phyloP scores from a whole-genome alignment of 345 rosid genomes.

The Sisymbrium altissimum region DNA sequence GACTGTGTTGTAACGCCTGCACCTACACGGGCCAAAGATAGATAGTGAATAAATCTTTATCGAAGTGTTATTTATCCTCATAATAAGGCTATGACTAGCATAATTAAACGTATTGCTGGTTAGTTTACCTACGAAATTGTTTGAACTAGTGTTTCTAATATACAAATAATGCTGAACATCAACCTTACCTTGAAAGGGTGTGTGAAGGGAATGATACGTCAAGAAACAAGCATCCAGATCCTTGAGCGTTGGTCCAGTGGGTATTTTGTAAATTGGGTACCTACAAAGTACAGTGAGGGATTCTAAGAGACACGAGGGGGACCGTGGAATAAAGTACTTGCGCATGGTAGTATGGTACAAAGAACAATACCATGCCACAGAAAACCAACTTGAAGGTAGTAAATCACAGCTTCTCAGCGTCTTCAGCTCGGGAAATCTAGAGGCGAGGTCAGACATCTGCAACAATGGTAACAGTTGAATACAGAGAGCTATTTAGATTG shows the following conservation, averaged over 20 bases:
- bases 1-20: conserved; percentile 16
- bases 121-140: neutral
- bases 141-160: neutral
- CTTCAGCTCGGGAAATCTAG: conserved; percentile 58
- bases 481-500: neutral
- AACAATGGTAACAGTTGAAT: conserved; percentile 8
- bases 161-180: neutral
- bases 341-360: neutral
- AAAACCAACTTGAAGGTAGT: conserved; percentile 76
- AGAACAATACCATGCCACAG: conserved; percentile 78
- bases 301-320: neutral
- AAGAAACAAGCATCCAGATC: conserved; percentile 94
- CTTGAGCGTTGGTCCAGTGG: conserved; percentile 80
- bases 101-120: neutral
- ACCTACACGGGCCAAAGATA: conserved; percentile 30
- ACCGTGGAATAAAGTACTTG: neutral
- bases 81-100: neutral
- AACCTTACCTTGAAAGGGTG: conserved; percentile 50
- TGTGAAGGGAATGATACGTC: conserved; percentile 75
- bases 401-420: conserved; percentile 72
- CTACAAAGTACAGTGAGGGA: conserved; percentile 30
- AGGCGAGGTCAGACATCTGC: conserved; percentile 70
- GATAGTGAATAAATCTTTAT: neutral
- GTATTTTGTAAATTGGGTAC: conserved; percentile 95
- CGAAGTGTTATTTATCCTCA: neutral